Evolutionary conservation across 257 asterid genomes (phyloP).

Genomic region (Solanum megistacrolobum): DNA sequence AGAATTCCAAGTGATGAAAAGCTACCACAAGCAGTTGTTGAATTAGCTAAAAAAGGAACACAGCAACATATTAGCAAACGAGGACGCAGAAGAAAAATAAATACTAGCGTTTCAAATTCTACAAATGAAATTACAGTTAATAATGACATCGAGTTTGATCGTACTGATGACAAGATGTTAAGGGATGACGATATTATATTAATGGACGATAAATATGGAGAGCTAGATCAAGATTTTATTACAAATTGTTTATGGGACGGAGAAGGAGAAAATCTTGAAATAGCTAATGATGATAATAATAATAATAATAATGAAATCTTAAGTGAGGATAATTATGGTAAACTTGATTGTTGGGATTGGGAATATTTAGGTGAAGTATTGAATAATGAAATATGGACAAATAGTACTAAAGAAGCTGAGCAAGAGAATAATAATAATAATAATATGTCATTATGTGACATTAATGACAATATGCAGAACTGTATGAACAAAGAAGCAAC

Average conservation of each 20-base stretch:
- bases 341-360: conserved; percentile 14
- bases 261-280: neutral
- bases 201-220: neutral
- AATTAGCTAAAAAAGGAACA: neutral
- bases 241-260: neutral
- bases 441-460: conserved; percentile 15
- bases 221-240: neutral
- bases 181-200: conserved; percentile 10
- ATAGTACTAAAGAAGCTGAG: neutral
- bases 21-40: conserved; percentile 2
- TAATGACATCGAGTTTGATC: neutral
- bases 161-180: neutral
- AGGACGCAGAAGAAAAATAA: conserved; percentile 19
- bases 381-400: neutral
- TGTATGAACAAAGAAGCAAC: neutral
- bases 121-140: neutral
- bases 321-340: neutral
- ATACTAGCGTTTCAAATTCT: neutral
- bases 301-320: neutral
- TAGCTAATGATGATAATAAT: neutral
- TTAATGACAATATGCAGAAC: neutral
- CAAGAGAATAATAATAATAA: neutral
- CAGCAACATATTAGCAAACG: conserved; percentile 1
- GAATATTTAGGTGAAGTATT: conserved; percentile 2
- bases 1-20: conserved; percentile 20